Percentiles rank a stretch among this genome's conserved stretches.
Evolutionary conservation across 306 rosid species (phyloP).

Genomic region (Glycyrrhiza uralensis): DNA sequence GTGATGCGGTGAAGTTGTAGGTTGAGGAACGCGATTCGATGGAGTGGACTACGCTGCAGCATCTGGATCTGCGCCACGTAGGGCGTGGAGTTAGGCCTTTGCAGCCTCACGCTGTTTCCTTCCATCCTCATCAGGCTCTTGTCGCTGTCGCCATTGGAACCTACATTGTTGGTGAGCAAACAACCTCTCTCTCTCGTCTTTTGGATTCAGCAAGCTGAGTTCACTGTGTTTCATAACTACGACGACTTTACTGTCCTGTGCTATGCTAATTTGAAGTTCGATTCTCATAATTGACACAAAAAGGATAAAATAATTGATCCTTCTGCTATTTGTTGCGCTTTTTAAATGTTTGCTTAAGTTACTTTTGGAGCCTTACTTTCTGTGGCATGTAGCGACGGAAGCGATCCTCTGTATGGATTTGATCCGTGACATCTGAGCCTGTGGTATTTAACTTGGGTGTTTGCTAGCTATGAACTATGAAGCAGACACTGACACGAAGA

Average conservation of each 20-base stretch:
- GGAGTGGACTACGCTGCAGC: conserved; percentile 99
- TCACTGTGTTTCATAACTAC: neutral
- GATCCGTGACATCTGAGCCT: conserved; percentile 10
- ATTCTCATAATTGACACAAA: neutral
- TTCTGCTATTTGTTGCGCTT: neutral
- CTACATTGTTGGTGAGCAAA: conserved; percentile 70
- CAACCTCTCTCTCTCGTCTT: neutral
- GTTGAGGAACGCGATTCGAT: conserved; percentile 29
- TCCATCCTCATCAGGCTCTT: conserved; percentile 88
- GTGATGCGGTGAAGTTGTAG: conserved; percentile 15
- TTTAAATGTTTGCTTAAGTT: neutral
- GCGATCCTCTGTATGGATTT: neutral
- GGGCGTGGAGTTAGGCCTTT: conserved; percentile 68
- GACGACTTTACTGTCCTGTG: neutral
- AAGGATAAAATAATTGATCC: neutral
- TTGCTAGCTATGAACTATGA: conserved; percentile 3
- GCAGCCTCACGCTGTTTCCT: conserved; percentile 88
- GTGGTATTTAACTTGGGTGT: neutral
- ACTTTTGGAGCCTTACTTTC: neutral
- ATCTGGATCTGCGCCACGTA: conserved; percentile 90
- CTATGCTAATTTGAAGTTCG: neutral
- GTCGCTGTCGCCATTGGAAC: conserved; percentile 89
- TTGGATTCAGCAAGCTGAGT: neutral
- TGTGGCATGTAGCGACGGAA: neutral
- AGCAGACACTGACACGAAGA: neutral